phyloP scores from a whole-genome alignment of 106 monocot species.

The Dioscorea zingiberensis region DNA sequence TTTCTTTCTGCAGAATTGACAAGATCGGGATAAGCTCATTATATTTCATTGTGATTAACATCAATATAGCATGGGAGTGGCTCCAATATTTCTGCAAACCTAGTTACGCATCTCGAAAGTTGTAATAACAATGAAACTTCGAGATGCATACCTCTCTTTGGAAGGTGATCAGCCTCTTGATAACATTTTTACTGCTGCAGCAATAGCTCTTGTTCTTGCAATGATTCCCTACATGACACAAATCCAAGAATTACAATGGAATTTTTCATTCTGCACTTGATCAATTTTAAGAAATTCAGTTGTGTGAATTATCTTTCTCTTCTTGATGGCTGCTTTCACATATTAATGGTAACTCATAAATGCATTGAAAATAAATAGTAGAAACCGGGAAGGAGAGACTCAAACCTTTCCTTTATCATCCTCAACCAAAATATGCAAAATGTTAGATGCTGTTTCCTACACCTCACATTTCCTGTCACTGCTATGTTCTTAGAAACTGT shows the following conservation, averaged over 20 bases:
- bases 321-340: background rate
- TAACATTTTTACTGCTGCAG: constrained; percentile 34
- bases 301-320: no score
- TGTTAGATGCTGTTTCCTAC: no score
- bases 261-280: no score
- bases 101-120: constrained; percentile 39
- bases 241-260: background rate
- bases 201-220: constrained; percentile 28
- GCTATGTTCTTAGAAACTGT: no score
- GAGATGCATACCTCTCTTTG: constrained; percentile 36
- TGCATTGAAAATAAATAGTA: background rate
- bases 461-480: no score
- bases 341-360: background rate
- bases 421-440: constrained; percentile 1
- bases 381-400: background rate
- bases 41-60: constrained; percentile 45
- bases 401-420: constrained; percentile 65
- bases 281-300: no score
- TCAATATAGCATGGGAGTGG: constrained; percentile 31
- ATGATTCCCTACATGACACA: constrained; percentile 41
- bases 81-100: constrained; percentile 38
- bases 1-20: constrained; percentile 32
- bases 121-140: constrained; percentile 54
- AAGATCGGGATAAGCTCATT: constrained; percentile 24
- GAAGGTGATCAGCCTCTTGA: constrained; percentile 43